phyloP scores from a whole-genome alignment of 805 yeast genomes.

The Candida boidinii region DNA sequence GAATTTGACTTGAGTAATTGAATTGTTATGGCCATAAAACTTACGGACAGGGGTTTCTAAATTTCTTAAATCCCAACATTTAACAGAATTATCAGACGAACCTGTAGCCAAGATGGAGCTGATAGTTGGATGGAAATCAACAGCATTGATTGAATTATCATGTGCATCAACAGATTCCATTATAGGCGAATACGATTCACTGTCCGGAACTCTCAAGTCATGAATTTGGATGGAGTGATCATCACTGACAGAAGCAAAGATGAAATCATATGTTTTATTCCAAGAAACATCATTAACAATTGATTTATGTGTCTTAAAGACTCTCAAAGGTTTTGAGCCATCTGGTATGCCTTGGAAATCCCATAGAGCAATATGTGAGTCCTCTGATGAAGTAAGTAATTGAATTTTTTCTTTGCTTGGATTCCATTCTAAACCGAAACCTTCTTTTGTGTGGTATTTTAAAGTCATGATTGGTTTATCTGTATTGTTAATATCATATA shows the following conservation, averaged over 20 bases:
- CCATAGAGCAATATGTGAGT: slow-evolving; percentile 66
- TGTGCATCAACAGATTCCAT: slow-evolving; percentile 42
- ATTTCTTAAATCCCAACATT: slow-evolving; percentile 69
- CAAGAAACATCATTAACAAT: slow-evolving; percentile 63
- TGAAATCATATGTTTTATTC: slow-evolving; percentile 31
- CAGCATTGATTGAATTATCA: slow-evolving; percentile 56
- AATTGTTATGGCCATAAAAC: slow-evolving; percentile 56
- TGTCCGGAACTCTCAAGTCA: slow-evolving; percentile 38
- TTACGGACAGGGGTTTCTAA: slow-evolving; percentile 49
- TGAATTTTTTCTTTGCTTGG: slow-evolving; percentile 25
- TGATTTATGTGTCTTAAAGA: slow-evolving; percentile 43
- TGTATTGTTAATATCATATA: slow-evolving; percentile 25
- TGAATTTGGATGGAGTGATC: slow-evolving; percentile 53
- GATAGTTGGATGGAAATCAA: slow-evolving; percentile 51
- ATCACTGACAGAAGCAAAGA: slow-evolving; percentile 69
- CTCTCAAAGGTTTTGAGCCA: slow-evolving; percentile 35
- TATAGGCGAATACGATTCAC: slow-evolving; percentile 27
- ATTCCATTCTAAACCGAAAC: slow-evolving; percentile 68
- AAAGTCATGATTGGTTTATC: slow-evolving; percentile 20
- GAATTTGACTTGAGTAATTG: slow-evolving; percentile 51
- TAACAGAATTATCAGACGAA: slow-evolving; percentile 66
- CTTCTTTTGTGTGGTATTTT: slow-evolving; percentile 55
- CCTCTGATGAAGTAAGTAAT: slow-evolving; percentile 60
- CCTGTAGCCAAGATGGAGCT: slow-evolving; percentile 67
- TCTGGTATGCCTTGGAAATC: too few relatives aligned